A percentile compares a stretch with the other conserved stretches of the same genome.
Conservation (phyloP, 2,329 filamentous ascomycete genomes). For the Aspergillus eucalypticola region DNA sequence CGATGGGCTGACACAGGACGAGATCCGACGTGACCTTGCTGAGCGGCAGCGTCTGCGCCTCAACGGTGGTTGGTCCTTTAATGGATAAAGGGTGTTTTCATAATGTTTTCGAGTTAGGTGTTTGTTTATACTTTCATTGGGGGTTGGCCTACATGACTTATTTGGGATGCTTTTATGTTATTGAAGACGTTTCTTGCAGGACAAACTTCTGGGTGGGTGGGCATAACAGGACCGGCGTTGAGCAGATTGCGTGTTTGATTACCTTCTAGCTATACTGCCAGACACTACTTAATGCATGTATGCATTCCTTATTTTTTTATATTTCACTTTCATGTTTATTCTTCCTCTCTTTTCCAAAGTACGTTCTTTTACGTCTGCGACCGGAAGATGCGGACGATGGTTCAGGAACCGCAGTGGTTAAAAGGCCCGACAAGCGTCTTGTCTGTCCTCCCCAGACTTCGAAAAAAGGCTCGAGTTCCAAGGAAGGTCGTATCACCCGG, state of each 20-base stretch:
- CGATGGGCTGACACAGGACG: conserved; percentile 83
- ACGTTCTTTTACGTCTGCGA: background rate
- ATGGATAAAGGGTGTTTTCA: background rate
- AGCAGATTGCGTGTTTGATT: background rate
- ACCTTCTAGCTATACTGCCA: background rate
- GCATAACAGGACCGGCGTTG: conserved; percentile 2
- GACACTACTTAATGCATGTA: background rate
- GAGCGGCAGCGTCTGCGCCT: conserved; percentile 75
- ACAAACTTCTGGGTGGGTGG: background rate
- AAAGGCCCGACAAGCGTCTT: background rate
- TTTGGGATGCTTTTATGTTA: background rate
- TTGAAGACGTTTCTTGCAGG: background rate
- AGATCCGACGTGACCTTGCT: conserved; percentile 76
- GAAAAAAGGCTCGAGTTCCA: background rate
- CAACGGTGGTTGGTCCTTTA: conserved; percentile 82
- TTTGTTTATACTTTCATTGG: background rate
- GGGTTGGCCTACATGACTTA: background rate
- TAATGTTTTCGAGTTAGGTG: background rate
- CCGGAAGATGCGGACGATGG: background rate
- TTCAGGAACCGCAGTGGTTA: background rate
- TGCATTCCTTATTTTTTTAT: background rate
- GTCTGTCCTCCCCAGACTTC: background rate
- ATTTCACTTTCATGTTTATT: background rate
- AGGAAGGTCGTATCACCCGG: background rate
- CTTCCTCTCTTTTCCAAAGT: too few species aligned